These are phyloP conservation scores for Pyrenula massariospora DNA, from an alignment of 495 filamentous ascomycete genomes.

Conservation along the genomic window DNA sequence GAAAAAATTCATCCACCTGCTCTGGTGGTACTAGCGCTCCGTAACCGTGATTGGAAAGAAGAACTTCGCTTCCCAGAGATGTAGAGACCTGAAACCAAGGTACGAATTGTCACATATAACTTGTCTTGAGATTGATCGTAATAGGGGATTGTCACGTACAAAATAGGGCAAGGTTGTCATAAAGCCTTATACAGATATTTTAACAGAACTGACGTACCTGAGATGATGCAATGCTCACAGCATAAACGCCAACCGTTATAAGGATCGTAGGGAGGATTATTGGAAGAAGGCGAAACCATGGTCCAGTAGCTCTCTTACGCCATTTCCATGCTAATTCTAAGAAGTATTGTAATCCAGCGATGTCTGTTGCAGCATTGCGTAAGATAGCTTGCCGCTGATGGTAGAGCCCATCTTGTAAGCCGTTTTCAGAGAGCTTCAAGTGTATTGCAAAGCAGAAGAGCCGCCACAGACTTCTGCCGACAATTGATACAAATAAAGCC, in stretches of 20 bases:
- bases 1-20: not conserved
- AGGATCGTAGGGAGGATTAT: not conserved
- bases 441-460: conserved; percentile 2
- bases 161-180: not conserved
- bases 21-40: not conserved
- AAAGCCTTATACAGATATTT: not conserved
- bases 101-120: not conserved
- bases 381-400: conserved; percentile 7
- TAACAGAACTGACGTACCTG: not conserved
- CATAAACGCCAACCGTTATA: not conserved
- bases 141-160: not conserved
- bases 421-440: not conserved
- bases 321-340: not conserved
- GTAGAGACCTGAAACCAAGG: not conserved
- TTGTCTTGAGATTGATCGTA: not conserved
- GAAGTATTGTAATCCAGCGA: not conserved
- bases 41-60: not conserved
- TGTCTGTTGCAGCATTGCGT: conserved; percentile 1
- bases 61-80: not conserved
- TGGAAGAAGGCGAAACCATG: not conserved
- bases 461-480: conserved; percentile 9
- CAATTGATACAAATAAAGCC: conserved; percentile 7
- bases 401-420: not conserved
- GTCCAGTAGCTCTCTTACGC: not conserved
- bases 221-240: not conserved